These are phyloP conservation scores for Talaromyces sp. DNA, from an alignment of 2,329 filamentous ascomycete species.

Conservation along the genomic window DNA sequence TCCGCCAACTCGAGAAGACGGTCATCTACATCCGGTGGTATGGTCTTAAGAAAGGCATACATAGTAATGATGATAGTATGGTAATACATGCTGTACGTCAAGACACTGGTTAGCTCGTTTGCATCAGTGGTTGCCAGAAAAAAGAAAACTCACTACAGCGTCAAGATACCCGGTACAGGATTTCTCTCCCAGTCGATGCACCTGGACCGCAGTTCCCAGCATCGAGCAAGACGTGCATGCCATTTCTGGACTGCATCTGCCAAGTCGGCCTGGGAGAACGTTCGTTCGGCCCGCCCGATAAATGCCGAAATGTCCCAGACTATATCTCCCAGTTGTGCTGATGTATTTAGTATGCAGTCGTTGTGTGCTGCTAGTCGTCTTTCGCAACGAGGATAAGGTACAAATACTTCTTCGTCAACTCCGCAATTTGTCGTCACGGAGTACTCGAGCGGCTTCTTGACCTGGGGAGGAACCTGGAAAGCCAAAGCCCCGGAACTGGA, in stretches of 20 bases:
- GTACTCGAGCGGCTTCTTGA: slow-evolving; percentile 14
- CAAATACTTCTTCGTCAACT: slow-evolving; percentile 19
- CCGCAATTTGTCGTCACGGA: slow-evolving; percentile 16
- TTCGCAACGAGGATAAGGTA: slow-evolving; percentile 22
- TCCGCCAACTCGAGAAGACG: slow-evolving; percentile 3
- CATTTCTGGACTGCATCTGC: slow-evolving; percentile 16
- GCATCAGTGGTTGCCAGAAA: neutral
- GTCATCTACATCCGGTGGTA: slow-evolving; percentile 11
- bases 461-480: slow-evolving; percentile 7
- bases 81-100: slow-evolving; percentile 21
- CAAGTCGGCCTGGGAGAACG: slow-evolving; percentile 13
- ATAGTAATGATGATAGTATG: slow-evolving; percentile 26
- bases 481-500: slow-evolving; percentile 6
- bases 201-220: slow-evolving; percentile 23
- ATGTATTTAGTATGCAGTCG: slow-evolving; percentile 23
- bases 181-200: slow-evolving; percentile 22
- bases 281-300: slow-evolving; percentile 14
- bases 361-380: slow-evolving; percentile 19
- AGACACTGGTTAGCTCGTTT: neutral
- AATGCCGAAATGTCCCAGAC: slow-evolving; percentile 17
- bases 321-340: slow-evolving; percentile 23
- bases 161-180: slow-evolving; percentile 23
- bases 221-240: slow-evolving; percentile 21
- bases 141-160: slow-evolving; percentile 24
- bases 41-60: slow-evolving; percentile 22